Percentiles rank a stretch among this genome's conserved stretches.
These are phyloP conservation scores for Rhynchospora pubera DNA, from an alignment of 176 grass and related monocot species.

Conservation along the genomic window DNA sequence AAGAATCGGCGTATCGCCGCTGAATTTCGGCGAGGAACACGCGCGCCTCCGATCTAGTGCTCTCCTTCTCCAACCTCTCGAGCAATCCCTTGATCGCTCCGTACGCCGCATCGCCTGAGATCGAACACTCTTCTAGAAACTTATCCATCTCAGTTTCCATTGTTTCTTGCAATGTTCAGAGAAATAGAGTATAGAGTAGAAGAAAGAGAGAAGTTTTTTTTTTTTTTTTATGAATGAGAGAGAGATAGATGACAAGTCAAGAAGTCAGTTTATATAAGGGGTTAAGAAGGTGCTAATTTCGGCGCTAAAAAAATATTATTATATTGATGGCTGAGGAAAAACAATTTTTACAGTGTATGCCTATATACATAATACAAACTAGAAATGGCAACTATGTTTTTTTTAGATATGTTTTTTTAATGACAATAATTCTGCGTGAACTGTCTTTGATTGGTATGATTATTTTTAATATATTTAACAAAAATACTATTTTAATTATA, in stretches of 20 bases:
- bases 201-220: too few relatives aligned
- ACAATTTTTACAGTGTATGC: too few relatives aligned
- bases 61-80: slow-evolving; percentile 45
- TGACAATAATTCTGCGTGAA: too few relatives aligned
- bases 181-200: not conserved
- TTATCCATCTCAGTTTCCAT: slow-evolving; percentile 35
- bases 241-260: not conserved
- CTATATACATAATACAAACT: too few relatives aligned
- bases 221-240: too few relatives aligned
- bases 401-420: too few relatives aligned
- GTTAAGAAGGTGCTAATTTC: not conserved
- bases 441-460: too few relatives aligned
- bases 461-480: too few relatives aligned
- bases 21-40: slow-evolving; percentile 65
- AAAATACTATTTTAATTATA: too few relatives aligned
- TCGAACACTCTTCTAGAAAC: slow-evolving; percentile 59
- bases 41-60: slow-evolving; percentile 58
- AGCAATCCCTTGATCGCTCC: slow-evolving; percentile 61
- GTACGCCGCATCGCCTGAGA: slow-evolving; percentile 85
- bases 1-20: slow-evolving; percentile 43
- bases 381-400: too few relatives aligned
- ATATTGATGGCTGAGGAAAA: too few relatives aligned
- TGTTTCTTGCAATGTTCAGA: not conserved
- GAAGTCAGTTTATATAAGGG: not conserved
- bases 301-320: not conserved